phyloP scores from a whole-genome alignment of 228 moss, liverwort and hornwort species.

The Sphagnum fallax region DNA sequence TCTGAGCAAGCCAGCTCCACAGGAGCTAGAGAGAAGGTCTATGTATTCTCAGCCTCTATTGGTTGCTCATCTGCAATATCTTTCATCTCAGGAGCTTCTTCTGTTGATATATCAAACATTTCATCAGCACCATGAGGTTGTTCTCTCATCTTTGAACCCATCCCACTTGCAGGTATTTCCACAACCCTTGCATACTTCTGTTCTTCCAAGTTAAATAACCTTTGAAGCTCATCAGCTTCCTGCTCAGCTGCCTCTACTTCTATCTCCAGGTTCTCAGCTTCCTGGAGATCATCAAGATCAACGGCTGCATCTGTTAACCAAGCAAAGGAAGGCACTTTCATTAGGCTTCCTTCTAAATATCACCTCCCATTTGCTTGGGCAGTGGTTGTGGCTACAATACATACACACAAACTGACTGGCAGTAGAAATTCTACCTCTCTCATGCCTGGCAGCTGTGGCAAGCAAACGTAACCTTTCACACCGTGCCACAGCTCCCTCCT shows the following conservation, averaged over 20 bases:
- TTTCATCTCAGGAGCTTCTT: not conserved
- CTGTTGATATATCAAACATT: not conserved
- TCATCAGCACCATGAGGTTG: not conserved
- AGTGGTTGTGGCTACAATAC: too few relatives aligned
- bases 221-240: conserved; percentile 31
- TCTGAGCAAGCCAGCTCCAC: too few relatives aligned
- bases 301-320: conserved; percentile 14
- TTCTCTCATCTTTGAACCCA: not conserved
- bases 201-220: conserved; percentile 18
- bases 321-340: not conserved
- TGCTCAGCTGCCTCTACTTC: conserved; percentile 31
- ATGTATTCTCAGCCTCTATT: too few relatives aligned
- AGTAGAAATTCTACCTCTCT: conserved; percentile 6
- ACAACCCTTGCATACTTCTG: conserved; percentile 8
- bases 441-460: conserved; percentile 33
- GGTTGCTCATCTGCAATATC: too few relatives aligned
- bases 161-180: not conserved
- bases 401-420: too few relatives aligned
- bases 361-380: too few relatives aligned
- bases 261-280: conserved; percentile 30
- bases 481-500: conserved; percentile 26
- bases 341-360: too few relatives aligned
- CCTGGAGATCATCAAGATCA: conserved; percentile 33
- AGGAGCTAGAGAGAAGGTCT: too few relatives aligned
- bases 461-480: conserved; percentile 38